Conservation (phyloP, 768 basidiomycete genomes). For the Naematelia encephala region DNA sequence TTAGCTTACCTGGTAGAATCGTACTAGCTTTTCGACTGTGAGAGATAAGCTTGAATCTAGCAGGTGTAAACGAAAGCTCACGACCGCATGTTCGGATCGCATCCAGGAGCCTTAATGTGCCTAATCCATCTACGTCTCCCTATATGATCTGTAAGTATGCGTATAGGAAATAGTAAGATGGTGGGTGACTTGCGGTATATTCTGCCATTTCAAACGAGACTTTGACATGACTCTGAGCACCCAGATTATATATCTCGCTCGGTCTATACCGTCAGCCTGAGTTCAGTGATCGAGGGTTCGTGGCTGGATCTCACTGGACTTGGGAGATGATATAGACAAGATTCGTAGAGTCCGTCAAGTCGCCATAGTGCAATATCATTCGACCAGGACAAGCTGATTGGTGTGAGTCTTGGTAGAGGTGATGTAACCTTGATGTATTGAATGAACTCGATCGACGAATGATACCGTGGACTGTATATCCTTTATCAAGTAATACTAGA, state of each 20-base stretch:
- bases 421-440: conserved; percentile 92
- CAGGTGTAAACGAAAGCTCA: neutral
- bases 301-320: conserved; percentile 57
- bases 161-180: conserved; percentile 24
- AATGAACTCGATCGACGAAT: conserved; percentile 96
- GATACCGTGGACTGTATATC: conserved; percentile 87
- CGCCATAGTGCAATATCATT: conserved; percentile 69
- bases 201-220: conserved; percentile 99
- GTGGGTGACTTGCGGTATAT: conserved; percentile 70
- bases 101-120: conserved; percentile 91
- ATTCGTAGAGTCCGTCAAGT: conserved; percentile 93
- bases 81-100: conserved; percentile 89
- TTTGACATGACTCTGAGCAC: conserved; percentile 97
- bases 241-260: conserved; percentile 95
- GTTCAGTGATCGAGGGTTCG: neutral
- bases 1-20: conserved; percentile 64
- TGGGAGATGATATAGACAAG: conserved; percentile 93
- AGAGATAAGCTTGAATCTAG: neutral
- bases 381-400: conserved; percentile 61
- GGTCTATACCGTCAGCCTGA: conserved; percentile 52
- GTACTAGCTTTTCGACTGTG: conserved; percentile 77
- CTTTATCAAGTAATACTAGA: conserved; percentile 68
- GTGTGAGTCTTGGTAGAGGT: conserved; percentile 88
- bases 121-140: conserved; percentile 87
- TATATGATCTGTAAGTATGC: conserved; percentile 42